phyloP scores from a whole-genome alignment of 768 basidiomycete species.

The Astraeus odoratus region DNA sequence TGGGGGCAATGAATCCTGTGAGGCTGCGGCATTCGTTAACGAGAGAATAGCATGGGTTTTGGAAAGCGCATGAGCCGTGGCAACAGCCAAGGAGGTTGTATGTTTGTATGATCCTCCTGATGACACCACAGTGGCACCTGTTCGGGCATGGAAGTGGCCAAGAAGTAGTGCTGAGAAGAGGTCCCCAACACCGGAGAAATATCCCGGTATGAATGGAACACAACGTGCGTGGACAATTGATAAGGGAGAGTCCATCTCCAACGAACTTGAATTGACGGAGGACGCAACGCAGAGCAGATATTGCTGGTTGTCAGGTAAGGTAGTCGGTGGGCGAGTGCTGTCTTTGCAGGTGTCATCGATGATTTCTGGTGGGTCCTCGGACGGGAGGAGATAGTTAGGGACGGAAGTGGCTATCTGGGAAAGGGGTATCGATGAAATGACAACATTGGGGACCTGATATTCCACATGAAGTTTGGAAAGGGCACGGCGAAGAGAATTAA shows the following conservation, averaged over 20 bases:
- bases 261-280: constrained; percentile 27
- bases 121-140: background rate
- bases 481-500: constrained; percentile 59
- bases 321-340: constrained; percentile 2
- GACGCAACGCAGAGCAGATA: constrained; percentile 82
- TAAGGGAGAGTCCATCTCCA: constrained; percentile 10
- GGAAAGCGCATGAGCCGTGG: constrained; percentile 60
- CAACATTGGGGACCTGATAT: constrained; percentile 76
- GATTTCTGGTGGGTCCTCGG: constrained; percentile 6
- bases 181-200: constrained; percentile 96
- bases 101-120: constrained; percentile 23
- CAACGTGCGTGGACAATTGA: constrained; percentile 59
- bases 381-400: constrained; percentile 39
- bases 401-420: constrained; percentile 52
- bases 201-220: constrained; percentile 78
- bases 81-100: constrained; percentile 28
- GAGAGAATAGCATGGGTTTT: constrained; percentile 70
- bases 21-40: constrained; percentile 52
- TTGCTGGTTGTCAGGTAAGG: constrained; percentile 23
- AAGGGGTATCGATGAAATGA: constrained; percentile 85
- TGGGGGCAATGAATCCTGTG: constrained; percentile 41
- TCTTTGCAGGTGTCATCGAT: background rate
- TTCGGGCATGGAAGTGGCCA: constrained; percentile 55
- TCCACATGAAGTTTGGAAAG: constrained; percentile 68
- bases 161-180: constrained; percentile 90